Percentiles rank a stretch among this genome's conserved stretches.
These are phyloP conservation scores for Fusarium sp. DNA, from an alignment of 2,329 filamentous ascomycete species.

Conservation along the genomic window DNA sequence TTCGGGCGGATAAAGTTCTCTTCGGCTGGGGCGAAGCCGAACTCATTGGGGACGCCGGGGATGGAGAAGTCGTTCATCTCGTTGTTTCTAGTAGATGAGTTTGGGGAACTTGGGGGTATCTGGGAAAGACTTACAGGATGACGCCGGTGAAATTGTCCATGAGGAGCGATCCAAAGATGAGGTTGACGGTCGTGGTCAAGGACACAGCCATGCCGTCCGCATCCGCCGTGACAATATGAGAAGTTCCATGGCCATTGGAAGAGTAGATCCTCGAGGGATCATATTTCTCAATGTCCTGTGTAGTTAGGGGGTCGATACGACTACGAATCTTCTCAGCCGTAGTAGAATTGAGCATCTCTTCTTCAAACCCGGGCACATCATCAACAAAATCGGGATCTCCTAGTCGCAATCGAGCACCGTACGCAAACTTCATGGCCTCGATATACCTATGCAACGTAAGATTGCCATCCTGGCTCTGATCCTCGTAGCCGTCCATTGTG, in stretches of 20 bases:
- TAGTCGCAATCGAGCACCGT: slow-evolving; percentile 77
- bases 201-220: slow-evolving; percentile 76
- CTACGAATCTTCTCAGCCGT: slow-evolving; percentile 66
- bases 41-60: slow-evolving; percentile 77
- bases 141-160: slow-evolving; percentile 84
- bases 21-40: slow-evolving; percentile 81
- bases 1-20: slow-evolving; percentile 81
- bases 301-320: slow-evolving; percentile 75
- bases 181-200: slow-evolving; percentile 86
- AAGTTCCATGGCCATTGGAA: slow-evolving; percentile 75
- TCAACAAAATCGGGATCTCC: slow-evolving; percentile 81
- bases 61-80: slow-evolving; percentile 86
- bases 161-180: slow-evolving; percentile 80
- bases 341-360: slow-evolving; percentile 68
- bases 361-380: slow-evolving; percentile 69
- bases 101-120: slow-evolving; percentile 40
- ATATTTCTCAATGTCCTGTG: slow-evolving; percentile 77
- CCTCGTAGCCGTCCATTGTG: slow-evolving; percentile 76
- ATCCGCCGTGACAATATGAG: slow-evolving; percentile 77
- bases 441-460: slow-evolving; percentile 82
- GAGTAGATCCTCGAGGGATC: slow-evolving; percentile 71
- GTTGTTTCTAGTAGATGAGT: slow-evolving; percentile 56
- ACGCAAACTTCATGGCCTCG: slow-evolving; percentile 90
- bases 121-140: slow-evolving; percentile 66
- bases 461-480: slow-evolving; percentile 63